Conservation (phyloP, 1,284 basidiomycete genomes). For the Cutaneotrichosporon sp. region DNA sequence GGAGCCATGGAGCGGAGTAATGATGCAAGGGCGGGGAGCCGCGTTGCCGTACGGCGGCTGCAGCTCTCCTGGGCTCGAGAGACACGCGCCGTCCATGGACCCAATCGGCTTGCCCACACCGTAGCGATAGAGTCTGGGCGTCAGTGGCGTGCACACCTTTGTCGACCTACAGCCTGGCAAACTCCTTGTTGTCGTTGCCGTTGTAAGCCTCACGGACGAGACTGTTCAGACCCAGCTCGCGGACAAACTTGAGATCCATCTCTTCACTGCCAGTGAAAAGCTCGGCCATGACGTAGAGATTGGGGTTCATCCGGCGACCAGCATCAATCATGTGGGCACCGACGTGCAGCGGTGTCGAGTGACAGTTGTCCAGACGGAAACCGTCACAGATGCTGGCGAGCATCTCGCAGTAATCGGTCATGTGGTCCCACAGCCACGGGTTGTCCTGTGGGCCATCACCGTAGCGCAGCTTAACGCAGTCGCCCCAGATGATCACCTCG, state of each 20-base stretch:
- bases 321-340: conserved; percentile 88
- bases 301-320: conserved; percentile 78
- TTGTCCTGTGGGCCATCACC: conserved; percentile 71
- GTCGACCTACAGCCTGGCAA: conserved; percentile 59
- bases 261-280: conserved; percentile 94
- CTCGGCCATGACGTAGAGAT: conserved; percentile 94
- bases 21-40: conserved; percentile 62
- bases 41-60: conserved; percentile 67
- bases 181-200: conserved; percentile 77
- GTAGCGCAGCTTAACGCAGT: conserved; percentile 96
- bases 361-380: conserved; percentile 96
- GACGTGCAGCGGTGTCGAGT: conserved; percentile 91
- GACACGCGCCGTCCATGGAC: conserved; percentile 83
- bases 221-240: conserved; percentile 83
- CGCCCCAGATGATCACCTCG: conserved; percentile 95
- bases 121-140: conserved; percentile 63
- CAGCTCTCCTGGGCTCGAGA: conserved; percentile 69
- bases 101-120: conserved; percentile 74
- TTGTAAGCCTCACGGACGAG: conserved; percentile 88
- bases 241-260: conserved; percentile 85
- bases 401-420: conserved; percentile 75
- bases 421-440: conserved; percentile 92
- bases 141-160: neutral
- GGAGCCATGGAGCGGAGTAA: conserved; percentile 76
- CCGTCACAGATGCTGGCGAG: conserved; percentile 84